Conservation (phyloP, 352 stramenopile species). For the Pythium scleroteichum region DNA sequence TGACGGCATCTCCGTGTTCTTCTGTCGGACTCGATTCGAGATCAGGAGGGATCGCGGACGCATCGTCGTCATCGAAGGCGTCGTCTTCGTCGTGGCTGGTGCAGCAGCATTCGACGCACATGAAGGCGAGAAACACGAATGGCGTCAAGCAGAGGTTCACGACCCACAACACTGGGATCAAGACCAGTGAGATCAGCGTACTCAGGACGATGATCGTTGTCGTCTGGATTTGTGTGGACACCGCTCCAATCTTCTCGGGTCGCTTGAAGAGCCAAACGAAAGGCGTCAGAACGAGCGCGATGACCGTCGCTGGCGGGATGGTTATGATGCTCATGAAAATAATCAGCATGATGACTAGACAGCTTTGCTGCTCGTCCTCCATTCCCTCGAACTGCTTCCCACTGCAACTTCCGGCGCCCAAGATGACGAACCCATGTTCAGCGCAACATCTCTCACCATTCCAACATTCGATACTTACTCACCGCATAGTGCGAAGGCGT, state of each 20-base stretch:
- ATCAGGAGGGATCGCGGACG: too few relatives aligned
- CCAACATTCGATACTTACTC: background rate
- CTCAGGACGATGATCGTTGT: background rate
- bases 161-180: background rate
- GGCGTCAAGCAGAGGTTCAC: background rate
- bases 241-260: background rate
- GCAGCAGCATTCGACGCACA: too few relatives aligned
- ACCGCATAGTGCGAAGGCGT: background rate
- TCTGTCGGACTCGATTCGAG: too few relatives aligned
- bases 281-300: background rate
- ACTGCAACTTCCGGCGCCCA: background rate
- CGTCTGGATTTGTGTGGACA: background rate
- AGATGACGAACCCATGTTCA: too few relatives aligned
- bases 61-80: too few relatives aligned
- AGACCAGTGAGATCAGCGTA: background rate
- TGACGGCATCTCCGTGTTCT: too few relatives aligned
- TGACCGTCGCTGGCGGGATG: background rate
- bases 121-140: background rate
- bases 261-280: constrained; percentile 7
- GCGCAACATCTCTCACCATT: too few relatives aligned
- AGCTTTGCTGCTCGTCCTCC: background rate
- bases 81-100: too few relatives aligned
- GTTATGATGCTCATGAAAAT: background rate
- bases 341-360: background rate
- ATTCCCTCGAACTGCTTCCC: constrained; percentile 11